Evolutionary conservation across 202 grass and related monocot genomes (phyloP), one percentile per base, ranked within the genome.

Genomic region (Dendrocalamus latiflorus): DNA sequence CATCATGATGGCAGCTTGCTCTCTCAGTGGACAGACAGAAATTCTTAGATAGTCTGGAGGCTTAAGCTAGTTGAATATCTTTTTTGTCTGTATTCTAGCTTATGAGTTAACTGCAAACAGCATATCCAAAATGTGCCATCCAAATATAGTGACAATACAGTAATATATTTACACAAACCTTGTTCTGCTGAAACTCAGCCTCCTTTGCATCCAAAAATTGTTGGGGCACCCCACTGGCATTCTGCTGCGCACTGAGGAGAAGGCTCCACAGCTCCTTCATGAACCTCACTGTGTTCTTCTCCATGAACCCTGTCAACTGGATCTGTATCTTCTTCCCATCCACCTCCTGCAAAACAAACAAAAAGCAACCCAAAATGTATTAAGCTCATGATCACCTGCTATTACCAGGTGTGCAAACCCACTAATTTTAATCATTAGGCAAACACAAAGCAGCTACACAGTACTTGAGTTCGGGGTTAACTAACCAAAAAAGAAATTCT

Each of bases 281-380:
- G 81, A 98, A 98, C 76, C 92, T 98, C 45, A 85, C 47, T 5
- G 96, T 98, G 60, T 98, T 98, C 81, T 98, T 98, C 84, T 98
- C 96, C 89, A 98, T 95, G 81, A 98, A 98, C 45, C 96, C 96
- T 30, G 96, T 98, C 21, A 98, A 58, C 77, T 98, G 96, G 60
- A 98, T 95, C 74, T 98, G 96, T 70, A 98, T 95, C 53, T 98
- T 88, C 78, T 95, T 98, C 58, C 96, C 96, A 68, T 98, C 96
- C 12, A 88, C 91, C 6, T 83, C 88, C 94, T 97, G 77, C 59
- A 75, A 66, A 73, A 73, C 41, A 87, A 59, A 50, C 3, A 77
- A 33, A 33, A 33, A 33, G 30, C 30, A 33, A 33, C 30, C 30
- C 30, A 33, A 33, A 33, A 33, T 33, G 30, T 3, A 33, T 33